These are phyloP conservation scores for Cyclocybe cylindracea DNA, from an alignment of 768 basidiomycete species.

Conservation along the genomic window DNA sequence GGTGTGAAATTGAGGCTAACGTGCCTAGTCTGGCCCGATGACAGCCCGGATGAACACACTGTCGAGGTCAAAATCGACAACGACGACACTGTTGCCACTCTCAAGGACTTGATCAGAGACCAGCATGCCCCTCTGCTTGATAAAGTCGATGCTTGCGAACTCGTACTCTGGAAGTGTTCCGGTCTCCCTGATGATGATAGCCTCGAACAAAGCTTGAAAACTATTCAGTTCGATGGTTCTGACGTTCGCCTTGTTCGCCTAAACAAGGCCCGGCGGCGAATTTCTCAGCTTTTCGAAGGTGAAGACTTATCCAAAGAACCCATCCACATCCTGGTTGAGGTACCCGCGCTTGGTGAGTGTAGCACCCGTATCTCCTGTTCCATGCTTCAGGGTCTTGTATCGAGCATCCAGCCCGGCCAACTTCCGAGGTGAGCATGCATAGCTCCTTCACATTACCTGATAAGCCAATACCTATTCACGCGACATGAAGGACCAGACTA, in stretches of 20 bases:
- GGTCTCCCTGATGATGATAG: background rate
- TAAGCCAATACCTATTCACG: background rate
- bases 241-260: conserved; percentile 1
- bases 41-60: background rate
- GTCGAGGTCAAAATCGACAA: background rate
- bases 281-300: background rate
- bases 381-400: background rate
- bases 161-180: conserved; percentile 1
- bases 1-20: background rate
- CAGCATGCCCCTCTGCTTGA: background rate
- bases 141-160: background rate
- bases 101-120: background rate
- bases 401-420: background rate
- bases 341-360: background rate
- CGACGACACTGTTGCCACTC: background rate
- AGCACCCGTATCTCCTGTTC: background rate
- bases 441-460: background rate
- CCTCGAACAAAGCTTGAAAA: background rate
- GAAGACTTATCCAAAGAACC: conserved; percentile 1
- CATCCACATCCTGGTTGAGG: background rate
- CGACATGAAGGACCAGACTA: background rate
- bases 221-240: conserved; percentile 1
- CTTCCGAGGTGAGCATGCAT: background rate
- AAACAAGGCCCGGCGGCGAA: background rate
- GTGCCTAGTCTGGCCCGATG: background rate